Base-by-base conservation (phyloP, 768 basidiomycete genomes). In the Mycena chlorophos region DNA sequence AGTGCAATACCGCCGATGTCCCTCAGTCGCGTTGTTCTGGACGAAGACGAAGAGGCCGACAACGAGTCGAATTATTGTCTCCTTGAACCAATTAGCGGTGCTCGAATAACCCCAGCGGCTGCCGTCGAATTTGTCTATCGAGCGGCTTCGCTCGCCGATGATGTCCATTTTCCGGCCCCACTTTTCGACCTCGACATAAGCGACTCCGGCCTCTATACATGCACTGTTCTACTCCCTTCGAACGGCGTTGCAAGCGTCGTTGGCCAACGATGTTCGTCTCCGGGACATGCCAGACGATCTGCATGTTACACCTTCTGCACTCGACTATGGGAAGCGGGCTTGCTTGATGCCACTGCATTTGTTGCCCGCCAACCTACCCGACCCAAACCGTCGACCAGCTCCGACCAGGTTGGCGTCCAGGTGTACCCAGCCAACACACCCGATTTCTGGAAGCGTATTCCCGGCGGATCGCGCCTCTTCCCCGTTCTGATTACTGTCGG, bases 391-490 rank as follows among this genome's bases (percentile, higher is more conserved):
- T 22, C 51, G 37, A 19, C 62, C 52, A 61, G 55, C 23, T 53
- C 57, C 28, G 63, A 60, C 42, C 45, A 25, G 12, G 28, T 56
- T 10, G 55, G 58, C 22, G 58, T 64, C 28, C 63, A 68, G 26
- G 43, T 53, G 49, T 89, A 91, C 70, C 67, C 71, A 13, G 77
- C 80, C 57, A 87, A 81, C 67, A 69, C 66, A 43, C 82, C 90
- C n/a, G 69, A 75, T 34, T 89, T 93, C 65, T 92, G 91, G 91
- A 58, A 59, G 13, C 80, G 82, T 60, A 66, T 73, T 19, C 54
- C 63, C 48, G 61, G 65, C n/a, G 58, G 26, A 31, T 49, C 58
- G 28, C 57, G 62, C 23, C 75, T 88, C n/a, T 87, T 83, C 65
- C 86, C 88, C 2, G 77, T 78, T 6, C 68, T 88, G 28, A 71